phyloP scores from a whole-genome alignment of 2,329 filamentous ascomycete genomes.

The Cyphellophora europaea region DNA sequence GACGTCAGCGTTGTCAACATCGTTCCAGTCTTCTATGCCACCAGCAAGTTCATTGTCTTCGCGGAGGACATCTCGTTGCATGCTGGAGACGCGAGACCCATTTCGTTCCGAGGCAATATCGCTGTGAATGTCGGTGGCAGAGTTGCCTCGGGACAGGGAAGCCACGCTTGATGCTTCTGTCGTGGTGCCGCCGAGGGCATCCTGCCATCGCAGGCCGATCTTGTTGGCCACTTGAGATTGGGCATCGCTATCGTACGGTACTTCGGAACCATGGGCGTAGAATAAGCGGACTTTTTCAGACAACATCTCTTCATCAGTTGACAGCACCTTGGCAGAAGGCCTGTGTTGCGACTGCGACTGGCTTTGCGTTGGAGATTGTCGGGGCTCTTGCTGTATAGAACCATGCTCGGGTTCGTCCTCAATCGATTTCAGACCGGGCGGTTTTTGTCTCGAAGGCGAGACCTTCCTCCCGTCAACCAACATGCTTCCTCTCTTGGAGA shows the following conservation, averaged over 20 bases:
- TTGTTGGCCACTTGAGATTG: constrained; percentile 25
- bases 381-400: no score
- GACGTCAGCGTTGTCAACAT: constrained; percentile 49
- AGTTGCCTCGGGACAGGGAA: constrained; percentile 20
- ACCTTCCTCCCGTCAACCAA: constrained; percentile 36
- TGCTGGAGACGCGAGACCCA: background rate
- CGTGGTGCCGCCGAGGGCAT: constrained; percentile 18
- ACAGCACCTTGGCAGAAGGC: constrained; percentile 42
- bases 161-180: constrained; percentile 22
- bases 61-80: constrained; percentile 20
- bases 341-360: constrained; percentile 22
- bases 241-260: constrained; percentile 34
- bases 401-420: background rate
- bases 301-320: constrained; percentile 54
- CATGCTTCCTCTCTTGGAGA: constrained; percentile 53
- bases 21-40: constrained; percentile 56
- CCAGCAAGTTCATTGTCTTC: constrained; percentile 51
- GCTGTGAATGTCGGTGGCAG: constrained; percentile 17
- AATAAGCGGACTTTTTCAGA: constrained; percentile 55
- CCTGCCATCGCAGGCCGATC: constrained; percentile 32
- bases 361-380: background rate
- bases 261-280: constrained; percentile 54
- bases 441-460: background rate
- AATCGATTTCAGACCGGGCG: background rate
- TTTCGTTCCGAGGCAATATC: constrained; percentile 1